Percentiles rank a stretch among this genome's conserved stretches.
These are phyloP conservation scores for Aspergillus terreus DNA, from an alignment of 2,329 filamentous ascomycete genomes.

Conservation along the genomic window DNA sequence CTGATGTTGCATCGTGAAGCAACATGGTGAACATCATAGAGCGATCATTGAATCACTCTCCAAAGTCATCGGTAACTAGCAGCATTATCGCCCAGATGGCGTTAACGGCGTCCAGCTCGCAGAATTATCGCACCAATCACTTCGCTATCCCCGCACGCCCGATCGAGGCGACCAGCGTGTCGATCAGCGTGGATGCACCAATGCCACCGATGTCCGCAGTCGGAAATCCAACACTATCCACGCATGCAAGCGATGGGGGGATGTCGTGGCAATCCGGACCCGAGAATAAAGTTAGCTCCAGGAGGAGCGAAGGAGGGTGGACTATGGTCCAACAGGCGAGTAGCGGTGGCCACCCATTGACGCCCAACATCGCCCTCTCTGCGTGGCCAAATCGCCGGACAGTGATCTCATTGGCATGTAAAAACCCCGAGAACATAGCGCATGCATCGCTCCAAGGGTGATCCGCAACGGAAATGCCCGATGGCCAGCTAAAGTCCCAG, in stretches of 20 bases:
- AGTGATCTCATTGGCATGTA: slow-evolving; percentile 25
- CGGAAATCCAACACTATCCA: slow-evolving; percentile 1
- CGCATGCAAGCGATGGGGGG: slow-evolving; percentile 4
- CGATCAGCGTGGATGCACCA: slow-evolving; percentile 18
- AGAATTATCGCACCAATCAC: slow-evolving; percentile 28
- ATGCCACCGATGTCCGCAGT: slow-evolving; percentile 4
- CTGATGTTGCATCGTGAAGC: neutral
- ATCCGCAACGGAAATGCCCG: slow-evolving; percentile 34
- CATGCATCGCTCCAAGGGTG: slow-evolving; percentile 17
- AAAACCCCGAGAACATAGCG: slow-evolving; percentile 25
- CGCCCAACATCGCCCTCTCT: slow-evolving; percentile 21
- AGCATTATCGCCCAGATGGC: slow-evolving; percentile 4
- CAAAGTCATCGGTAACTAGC: neutral
- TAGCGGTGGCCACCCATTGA: slow-evolving; percentile 15
- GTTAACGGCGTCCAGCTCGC: slow-evolving; percentile 18
- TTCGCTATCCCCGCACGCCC: slow-evolving; percentile 18
- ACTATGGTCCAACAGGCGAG: slow-evolving; percentile 1
- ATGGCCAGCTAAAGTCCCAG: slow-evolving; percentile 6
- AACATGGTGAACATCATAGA: neutral
- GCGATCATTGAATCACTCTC: slow-evolving; percentile 8
- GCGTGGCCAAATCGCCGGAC: slow-evolving; percentile 1
- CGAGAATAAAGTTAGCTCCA: neutral
- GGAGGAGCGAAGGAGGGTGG: neutral
- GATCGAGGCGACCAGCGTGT: slow-evolving; percentile 22
- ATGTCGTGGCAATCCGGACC: slow-evolving; percentile 6